phyloP scores from a whole-genome alignment of 2,329 filamentous ascomycete species.

The Thielaviopsis euricoi region DNA sequence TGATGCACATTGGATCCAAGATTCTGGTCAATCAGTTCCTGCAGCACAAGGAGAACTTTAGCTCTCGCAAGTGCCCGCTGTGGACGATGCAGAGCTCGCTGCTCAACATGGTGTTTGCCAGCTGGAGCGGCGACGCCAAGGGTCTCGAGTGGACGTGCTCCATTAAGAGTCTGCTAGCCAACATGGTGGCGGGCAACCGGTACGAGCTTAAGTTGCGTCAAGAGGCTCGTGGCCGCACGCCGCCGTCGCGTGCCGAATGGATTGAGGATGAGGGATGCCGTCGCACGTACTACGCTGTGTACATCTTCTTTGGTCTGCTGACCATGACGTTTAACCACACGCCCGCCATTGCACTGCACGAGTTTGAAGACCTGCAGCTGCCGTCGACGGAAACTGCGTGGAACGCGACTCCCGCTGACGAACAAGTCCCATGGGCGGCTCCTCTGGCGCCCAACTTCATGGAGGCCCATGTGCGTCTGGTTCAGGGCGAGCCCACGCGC shows the following conservation, averaged over 20 bases:
- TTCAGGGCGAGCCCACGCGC: constrained; percentile 76
- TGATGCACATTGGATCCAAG: constrained; percentile 94
- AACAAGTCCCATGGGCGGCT: constrained; percentile 42
- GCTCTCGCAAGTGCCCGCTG: constrained; percentile 87
- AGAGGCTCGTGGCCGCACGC: constrained; percentile 63
- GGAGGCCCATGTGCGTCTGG: constrained; percentile 85
- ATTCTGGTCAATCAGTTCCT: constrained; percentile 93
- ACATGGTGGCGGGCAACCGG: constrained; percentile 95
- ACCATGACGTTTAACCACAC: constrained; percentile 97
- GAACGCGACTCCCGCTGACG: constrained; percentile 69
- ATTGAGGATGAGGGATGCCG: constrained; percentile 92
- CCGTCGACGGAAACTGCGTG: constrained; percentile 89
- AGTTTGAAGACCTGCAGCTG: constrained; percentile 83
- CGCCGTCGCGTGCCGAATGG: constrained; percentile 77
- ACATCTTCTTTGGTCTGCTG: constrained; percentile 94
- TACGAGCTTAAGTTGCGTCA: constrained; percentile 91
- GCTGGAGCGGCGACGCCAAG: constrained; percentile 96
- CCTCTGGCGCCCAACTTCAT: constrained; percentile 73
- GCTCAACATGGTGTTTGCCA: constrained; percentile 97
- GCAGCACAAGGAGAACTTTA: constrained; percentile 97
- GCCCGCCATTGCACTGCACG: constrained; percentile 93
- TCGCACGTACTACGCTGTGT: constrained; percentile 94
- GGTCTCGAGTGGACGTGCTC: constrained; percentile 97
- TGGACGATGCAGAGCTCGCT: constrained; percentile 98
- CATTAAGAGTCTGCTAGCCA: constrained; percentile 92